A percentile compares a stretch with the other conserved stretches of the same genome.
Evolutionary conservation across 805 yeast genomes (phyloP).

Genomic region (Jamesozyma lodderae): DNA sequence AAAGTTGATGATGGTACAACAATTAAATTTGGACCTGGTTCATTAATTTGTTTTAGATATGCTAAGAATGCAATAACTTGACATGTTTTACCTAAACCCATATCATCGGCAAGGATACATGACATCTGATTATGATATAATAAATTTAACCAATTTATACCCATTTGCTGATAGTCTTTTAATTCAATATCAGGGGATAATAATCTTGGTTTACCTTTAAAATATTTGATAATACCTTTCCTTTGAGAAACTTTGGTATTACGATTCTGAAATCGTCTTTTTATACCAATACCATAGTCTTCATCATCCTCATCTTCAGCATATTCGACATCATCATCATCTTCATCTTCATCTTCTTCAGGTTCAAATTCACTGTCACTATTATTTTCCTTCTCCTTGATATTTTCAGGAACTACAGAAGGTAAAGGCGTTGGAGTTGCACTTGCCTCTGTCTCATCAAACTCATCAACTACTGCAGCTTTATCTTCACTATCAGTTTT

Average conservation of each 20-base stretch:
- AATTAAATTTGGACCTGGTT: conserved; percentile 76
- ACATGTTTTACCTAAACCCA: conserved; percentile 97
- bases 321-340: conserved; percentile 28
- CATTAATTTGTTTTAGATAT: conserved; percentile 54
- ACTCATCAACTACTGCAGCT: conserved; percentile 25
- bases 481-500: too few relatives aligned
- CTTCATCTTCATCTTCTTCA: conserved; percentile 22
- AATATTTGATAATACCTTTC: conserved; percentile 33
- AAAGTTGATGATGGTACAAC: conserved; percentile 95
- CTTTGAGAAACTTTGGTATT: conserved; percentile 8
- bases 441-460: conserved; percentile 25
- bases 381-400: too few relatives aligned
- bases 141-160: conserved; percentile 84
- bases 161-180: conserved; percentile 93
- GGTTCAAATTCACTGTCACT: conserved; percentile 1
- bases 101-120: conserved; percentile 95
- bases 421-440: conserved; percentile 15
- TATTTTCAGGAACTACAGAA: background rate
- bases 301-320: conserved; percentile 25
- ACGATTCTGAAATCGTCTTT: background rate
- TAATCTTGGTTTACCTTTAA: conserved; percentile 62
- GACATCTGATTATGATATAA: conserved; percentile 72
- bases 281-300: conserved; percentile 15
- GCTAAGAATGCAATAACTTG: conserved; percentile 92
- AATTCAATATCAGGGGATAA: conserved; percentile 56